Base-by-base conservation (phyloP, 768 basidiomycete species). In the Auricularia auricula-judae region DNA sequence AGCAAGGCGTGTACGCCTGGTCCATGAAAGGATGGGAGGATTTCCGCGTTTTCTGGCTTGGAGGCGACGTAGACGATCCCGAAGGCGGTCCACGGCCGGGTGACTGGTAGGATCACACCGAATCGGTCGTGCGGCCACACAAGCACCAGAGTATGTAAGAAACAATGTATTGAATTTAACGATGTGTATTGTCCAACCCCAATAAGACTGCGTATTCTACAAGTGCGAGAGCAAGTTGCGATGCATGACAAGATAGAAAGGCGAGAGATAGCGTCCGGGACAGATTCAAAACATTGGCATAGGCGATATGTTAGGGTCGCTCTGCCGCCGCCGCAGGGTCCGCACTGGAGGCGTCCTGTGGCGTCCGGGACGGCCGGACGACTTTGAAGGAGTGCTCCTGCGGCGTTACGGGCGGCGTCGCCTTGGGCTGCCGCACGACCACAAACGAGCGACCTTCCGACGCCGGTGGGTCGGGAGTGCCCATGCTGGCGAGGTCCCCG, bases 11-110 rank as follows among this genome's bases (percentile, higher is more conserved):
- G 4, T 93, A 93, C 71, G 90, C 83, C 0, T 92, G 91, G 90
- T 80, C 84, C 74, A 76, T 84, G 68, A 90, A 86, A 70, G 90
- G 86, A 16, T 66, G 78, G 3, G 82, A 85, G 63, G 91, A 93
- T 70, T 93, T 85, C 82, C 78, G 91, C 23, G 82, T 93, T 12
- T 86, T 93, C 71, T 93, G 91, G 91, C 75, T 91, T 10, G 91
- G 91, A 0, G 88, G 88, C 23, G 76, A 76, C 36, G 54, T 63
- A 8, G 35, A 43, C 21, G 65, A 66, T 43, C 59, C 62, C 42
- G 44, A 35, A 21, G 39, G 1, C 61, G n/a, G 36, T 7, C 4
- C 12, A 33, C 61, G 21, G 7, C 39, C 39, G 39, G 39, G 8
- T 42, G 39, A 39, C 36, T 42, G 39, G 44, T 47, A 39, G 39